phyloP scores from a whole-genome alignment of 148 eudicot species.

The Linanthus parryae region DNA sequence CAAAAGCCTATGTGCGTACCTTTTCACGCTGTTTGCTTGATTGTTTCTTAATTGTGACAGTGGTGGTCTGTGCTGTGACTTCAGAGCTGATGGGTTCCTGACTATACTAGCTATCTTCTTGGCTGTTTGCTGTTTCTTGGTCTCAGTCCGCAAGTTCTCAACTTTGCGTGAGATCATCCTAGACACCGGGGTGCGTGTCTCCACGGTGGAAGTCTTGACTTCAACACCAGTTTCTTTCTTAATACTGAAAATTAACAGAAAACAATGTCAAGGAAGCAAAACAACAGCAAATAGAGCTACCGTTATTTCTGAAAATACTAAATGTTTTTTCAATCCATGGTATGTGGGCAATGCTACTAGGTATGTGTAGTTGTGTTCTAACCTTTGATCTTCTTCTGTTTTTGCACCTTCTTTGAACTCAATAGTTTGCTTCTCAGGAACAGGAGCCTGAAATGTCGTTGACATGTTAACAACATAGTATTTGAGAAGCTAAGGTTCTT shows the following conservation, averaged over 20 bases:
- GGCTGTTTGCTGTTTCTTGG: slow-evolving; percentile 50
- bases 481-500: not conserved
- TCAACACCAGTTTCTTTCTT: slow-evolving; percentile 6
- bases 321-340: too few species aligned
- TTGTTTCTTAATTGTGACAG: slow-evolving; percentile 49
- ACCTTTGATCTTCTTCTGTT: slow-evolving; percentile 35
- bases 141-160: slow-evolving; percentile 18
- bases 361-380: slow-evolving; percentile 1
- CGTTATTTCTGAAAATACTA: too few species aligned
- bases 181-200: slow-evolving; percentile 64
- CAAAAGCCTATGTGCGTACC: slow-evolving; percentile 40
- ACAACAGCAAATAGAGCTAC: too few species aligned
- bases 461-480: too few species aligned
- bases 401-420: slow-evolving; percentile 13
- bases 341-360: not conserved
- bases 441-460: slow-evolving; percentile 31
- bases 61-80: slow-evolving; percentile 33
- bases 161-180: slow-evolving; percentile 23
- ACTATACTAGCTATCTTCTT: slow-evolving; percentile 57
- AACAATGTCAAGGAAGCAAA: not conserved
- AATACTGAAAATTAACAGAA: slow-evolving; percentile 18
- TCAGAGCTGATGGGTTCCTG: slow-evolving; percentile 65
- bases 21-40: slow-evolving; percentile 51
- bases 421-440: slow-evolving; percentile 18
- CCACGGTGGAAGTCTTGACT: slow-evolving; percentile 12